Evolutionary conservation across 192 early-diverging fungal species (phyloP), one percentile per base, ranked within the genome.

Genomic region (Backusella macrospora): DNA sequence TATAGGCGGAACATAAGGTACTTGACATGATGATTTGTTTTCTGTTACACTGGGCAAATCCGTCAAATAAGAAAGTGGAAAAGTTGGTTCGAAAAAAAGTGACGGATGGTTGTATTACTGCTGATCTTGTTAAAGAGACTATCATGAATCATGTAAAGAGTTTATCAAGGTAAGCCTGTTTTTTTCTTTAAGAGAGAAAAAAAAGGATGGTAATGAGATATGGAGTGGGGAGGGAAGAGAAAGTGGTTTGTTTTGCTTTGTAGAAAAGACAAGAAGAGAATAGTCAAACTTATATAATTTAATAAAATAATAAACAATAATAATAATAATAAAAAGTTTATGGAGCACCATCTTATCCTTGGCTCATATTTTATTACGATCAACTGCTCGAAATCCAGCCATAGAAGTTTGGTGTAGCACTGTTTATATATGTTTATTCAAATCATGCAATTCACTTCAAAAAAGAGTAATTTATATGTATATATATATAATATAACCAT

Each of bases 361-460:
- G 4, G 79, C 88, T 7, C 86, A 91, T 49, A 83, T 82, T 74
- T 76, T 92, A 7, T 76, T 92, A 14, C 85, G 86, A 15, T 82
- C 86, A 45, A 86, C 85, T 52, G 80, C 78, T 16, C 82, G 86
- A 46, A 74, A 85, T 26, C 65, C 80, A 0, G 66, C 76, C 3
- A 73, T 90, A 0, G 73, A 82, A 43, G 42, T 76, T 23, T 75
- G 78, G 4, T 83, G 87, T 23, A 82, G 78, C 23, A 71, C 81
- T 12, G 67, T 90, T 12, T 90, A 90, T 69, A 76, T 70, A 2
- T 77, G 77, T 69, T 71, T 85, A 6, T 90, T 90, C 68, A 82
- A 81, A 21, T 75, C 85, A 14, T 89, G 88, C 62, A 90, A 90
- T 48, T 80, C 84, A 43, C 91, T 90, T 70, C 85, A 93, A 73